phyloP scores from a whole-genome alignment of 306 rosid species.

The Dryas drummondii region DNA sequence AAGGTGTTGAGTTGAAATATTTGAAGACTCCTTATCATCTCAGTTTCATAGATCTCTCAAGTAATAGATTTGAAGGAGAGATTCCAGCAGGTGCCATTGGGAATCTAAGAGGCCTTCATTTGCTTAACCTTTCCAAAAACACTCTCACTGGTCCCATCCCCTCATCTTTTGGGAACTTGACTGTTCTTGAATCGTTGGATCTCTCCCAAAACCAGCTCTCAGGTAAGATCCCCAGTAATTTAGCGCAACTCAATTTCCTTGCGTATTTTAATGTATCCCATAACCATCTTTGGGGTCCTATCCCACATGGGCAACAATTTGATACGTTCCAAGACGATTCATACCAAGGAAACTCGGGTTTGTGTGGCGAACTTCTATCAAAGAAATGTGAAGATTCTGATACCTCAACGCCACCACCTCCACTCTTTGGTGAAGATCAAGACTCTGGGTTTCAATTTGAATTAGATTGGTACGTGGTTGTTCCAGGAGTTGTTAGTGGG shows the following conservation, averaged over 20 bases:
- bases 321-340: constrained; percentile 7
- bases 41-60: background rate
- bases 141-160: constrained; percentile 7
- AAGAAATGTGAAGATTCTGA: constrained; percentile 8
- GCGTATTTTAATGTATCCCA: constrained; percentile 1
- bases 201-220: constrained; percentile 7
- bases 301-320: constrained; percentile 16
- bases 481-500: background rate
- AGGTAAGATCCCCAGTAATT: constrained; percentile 9
- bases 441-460: background rate
- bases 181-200: background rate
- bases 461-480: background rate
- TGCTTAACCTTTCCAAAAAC: constrained; percentile 17
- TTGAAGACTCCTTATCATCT: background rate
- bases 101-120: background rate
- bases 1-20: constrained; percentile 5
- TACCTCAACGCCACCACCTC: background rate
- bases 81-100: constrained; percentile 6
- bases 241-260: constrained; percentile 11
- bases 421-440: background rate
- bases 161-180: constrained; percentile 3
- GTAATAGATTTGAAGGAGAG: constrained; percentile 15
- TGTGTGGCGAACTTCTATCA: constrained; percentile 13
- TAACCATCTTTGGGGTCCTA: background rate
- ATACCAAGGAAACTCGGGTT: constrained; percentile 13